Base-by-base conservation (phyloP, 805 yeast species). In the Saccharomycopsis fodiens region DNA sequence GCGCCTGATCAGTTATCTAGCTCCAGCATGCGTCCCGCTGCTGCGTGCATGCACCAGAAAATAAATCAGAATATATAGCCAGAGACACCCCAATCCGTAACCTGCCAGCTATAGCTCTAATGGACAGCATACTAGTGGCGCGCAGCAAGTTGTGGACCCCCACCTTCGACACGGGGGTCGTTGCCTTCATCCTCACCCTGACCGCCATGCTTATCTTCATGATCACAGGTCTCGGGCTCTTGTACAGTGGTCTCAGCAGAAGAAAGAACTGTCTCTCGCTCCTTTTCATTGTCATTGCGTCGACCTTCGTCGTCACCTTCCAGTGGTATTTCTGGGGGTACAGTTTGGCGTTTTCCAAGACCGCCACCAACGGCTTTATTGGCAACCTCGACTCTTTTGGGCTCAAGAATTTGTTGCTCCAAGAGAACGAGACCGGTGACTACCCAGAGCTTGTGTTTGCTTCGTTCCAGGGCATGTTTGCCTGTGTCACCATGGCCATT, bases 241-340 rank as follows among this genome's bases (percentile, higher is more conserved):
- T 91, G 34, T 91, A 91, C 63, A 82, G 95, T 8, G 98, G 97
- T 13, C 70, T 89, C 51, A 91, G 95, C 10, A 70, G 96, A 59
- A 69, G 96, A 57, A 88, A 88, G 62, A 79, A 87, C n/a, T 96
- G 96, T 0, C 68, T 88, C 39, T 81, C 91, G 15, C 74, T 86
- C 74, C 79, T 88, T 25, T 86, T 94, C 84, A 77, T 82, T 6
- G 78, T 77, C n/a, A 60, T 86, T 35, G 74, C 81, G 73, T 74
- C 87, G 4, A 78, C 85, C 4, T 72, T 82, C 52, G 78, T 87
- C 5, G 87, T 84, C 1, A 72, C 78, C 44, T 77, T 88, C 59
- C 96, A 88, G 60, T 91, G 97, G 97, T 91, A 88, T 63, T 87
- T 91, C 60, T 93, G 97, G 96, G 97, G 96, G n/a, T 89, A 86